phyloP scores from a whole-genome alignment of 202 grass and related monocot genomes.

The Dendrocalamus latiflorus region DNA sequence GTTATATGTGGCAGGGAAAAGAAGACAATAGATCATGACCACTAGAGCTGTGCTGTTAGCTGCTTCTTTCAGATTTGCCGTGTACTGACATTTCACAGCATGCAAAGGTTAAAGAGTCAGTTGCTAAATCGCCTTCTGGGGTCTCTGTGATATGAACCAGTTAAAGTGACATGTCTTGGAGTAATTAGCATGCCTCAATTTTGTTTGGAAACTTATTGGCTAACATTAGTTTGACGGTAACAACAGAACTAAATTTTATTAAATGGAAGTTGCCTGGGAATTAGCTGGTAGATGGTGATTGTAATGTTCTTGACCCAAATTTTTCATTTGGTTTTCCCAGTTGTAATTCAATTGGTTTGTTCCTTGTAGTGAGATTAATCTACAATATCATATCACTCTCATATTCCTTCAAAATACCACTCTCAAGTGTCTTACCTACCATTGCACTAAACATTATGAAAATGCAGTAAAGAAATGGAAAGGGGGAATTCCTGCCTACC shows the following conservation, averaged over 20 bases:
- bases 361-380: not conserved
- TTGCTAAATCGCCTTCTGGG: not conserved
- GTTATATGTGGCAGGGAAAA: not conserved
- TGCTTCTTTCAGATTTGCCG: not conserved
- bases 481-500: not conserved
- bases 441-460: not conserved
- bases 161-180: not conserved
- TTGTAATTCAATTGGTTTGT: not conserved
- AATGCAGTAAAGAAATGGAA: not conserved
- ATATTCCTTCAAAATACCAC: not conserved
- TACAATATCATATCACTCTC: not conserved
- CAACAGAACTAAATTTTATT: not conserved
- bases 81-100: not conserved
- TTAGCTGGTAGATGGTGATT: not conserved
- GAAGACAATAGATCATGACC: not conserved
- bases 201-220: not conserved
- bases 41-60: not conserved
- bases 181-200: not conserved
- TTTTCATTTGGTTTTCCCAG: not conserved
- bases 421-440: not conserved
- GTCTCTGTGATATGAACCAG: not conserved
- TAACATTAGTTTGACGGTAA: not conserved
- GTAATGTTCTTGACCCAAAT: not conserved
- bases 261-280: not conserved
- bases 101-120: not conserved